Evolutionary conservation across 139 green algal species (phyloP), one percentile per base, ranked within the genome.

Genomic region (Chlamydomonas schloesseri): DNA sequence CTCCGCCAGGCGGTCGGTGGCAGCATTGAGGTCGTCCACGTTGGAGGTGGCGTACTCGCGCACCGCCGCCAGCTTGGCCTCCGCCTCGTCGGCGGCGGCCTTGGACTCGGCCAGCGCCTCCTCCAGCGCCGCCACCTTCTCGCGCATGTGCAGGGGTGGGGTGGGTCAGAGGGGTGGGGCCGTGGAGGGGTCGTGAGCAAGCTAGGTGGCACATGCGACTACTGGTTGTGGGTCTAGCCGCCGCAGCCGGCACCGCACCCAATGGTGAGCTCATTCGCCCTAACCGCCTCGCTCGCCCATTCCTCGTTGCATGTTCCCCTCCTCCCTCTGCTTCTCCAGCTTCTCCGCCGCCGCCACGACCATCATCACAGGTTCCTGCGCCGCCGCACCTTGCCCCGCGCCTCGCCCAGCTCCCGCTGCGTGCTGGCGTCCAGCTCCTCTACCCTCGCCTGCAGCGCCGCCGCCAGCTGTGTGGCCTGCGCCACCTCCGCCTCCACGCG

Each of bases 11-110:
- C 42, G 20, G 20, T 72, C 78, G 3, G 67, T 74, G 17, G 78
- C 64, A 10, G 64, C 15, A 36, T 65, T 64, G 4, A 87, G 81
- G 53, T 80, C 80, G 10, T 77, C 67, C 31, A 69, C 31, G 31
- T 42, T 88, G 9, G 73, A 81, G 33, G 77, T 42, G 21, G 83
- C 73, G 64, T 83, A 81, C 83, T 82, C 71, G 1, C 58, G 65
- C 26, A 84, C 74, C 10, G 73, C 73, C 4, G 37, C 53, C 74
- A 88, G 74, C 46, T 78, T 87, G 72, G 68, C 67, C 78, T 90
- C 71, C 17, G 53, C 37, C 4, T 68, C 74, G 5, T 64, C 37
- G 1, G 55, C 53, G 0, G 67, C 84, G 3, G 42, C 75, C 17
- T 24, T n/a, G 3, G 68, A 57, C 29, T 37, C 67, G 18, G 36